Percentiles rank a stretch among this genome's conserved stretches.
These are phyloP conservation scores for Globisporangium takayamanum DNA, from an alignment of 352 stramenopile species.

Conservation along the genomic window DNA sequence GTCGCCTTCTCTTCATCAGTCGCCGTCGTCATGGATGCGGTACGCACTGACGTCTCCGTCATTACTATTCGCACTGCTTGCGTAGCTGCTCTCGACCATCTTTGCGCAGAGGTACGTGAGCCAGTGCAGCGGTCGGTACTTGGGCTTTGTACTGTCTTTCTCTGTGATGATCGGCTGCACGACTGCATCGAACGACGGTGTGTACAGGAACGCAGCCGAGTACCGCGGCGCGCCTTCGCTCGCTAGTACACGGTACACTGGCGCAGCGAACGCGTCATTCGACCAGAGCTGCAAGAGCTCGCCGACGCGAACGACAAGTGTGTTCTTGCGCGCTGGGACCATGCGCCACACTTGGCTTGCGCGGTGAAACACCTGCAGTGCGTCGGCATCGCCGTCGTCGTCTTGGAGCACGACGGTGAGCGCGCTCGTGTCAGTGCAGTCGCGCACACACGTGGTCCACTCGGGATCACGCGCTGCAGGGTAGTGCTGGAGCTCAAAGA, in stretches of 20 bases:
- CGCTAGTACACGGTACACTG: constrained; percentile 34
- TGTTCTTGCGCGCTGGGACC: constrained; percentile 27
- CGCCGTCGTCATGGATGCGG: neutral
- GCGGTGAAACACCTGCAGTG: constrained; percentile 39
- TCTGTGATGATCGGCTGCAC: constrained; percentile 56
- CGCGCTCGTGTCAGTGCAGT: constrained; percentile 38
- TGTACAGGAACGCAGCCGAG: constrained; percentile 36
- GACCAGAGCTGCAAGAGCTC: constrained; percentile 50
- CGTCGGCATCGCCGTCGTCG: constrained; percentile 23
- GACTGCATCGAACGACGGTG: constrained; percentile 53
- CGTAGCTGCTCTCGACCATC: neutral
- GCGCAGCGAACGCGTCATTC: constrained; percentile 37
- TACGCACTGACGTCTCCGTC: neutral
- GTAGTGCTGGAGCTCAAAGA: constrained; percentile 90
- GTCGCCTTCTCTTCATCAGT: too few species aligned
- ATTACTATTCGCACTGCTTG: neutral
- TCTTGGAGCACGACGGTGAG: constrained; percentile 50
- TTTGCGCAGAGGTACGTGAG: constrained; percentile 8
- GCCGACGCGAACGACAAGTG: constrained; percentile 48
- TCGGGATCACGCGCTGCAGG: constrained; percentile 28
- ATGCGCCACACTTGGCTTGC: constrained; percentile 25
- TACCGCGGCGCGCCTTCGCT: constrained; percentile 20
- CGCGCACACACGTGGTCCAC: constrained; percentile 26
- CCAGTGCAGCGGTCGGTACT: constrained; percentile 82
- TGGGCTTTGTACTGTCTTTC: constrained; percentile 19